phyloP scores from a whole-genome alignment of 441 rosid genomes.

The Gossypium lobatum region DNA sequence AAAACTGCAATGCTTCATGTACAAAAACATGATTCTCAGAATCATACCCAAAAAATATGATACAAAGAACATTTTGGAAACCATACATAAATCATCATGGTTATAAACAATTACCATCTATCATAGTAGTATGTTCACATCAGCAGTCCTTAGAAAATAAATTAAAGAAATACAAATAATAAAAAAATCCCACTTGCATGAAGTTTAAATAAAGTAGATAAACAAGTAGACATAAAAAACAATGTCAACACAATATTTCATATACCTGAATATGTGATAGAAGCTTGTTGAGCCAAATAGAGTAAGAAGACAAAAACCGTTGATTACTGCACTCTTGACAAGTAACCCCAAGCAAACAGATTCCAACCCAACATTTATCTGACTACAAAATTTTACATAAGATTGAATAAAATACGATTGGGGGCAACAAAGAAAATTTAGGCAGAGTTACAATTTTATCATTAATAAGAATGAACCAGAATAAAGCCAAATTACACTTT shows the following conservation, averaged over 20 bases:
- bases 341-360: slow-evolving; percentile 72
- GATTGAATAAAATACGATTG: background rate
- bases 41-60: background rate
- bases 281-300: slow-evolving; percentile 61
- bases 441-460: background rate
- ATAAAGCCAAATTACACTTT: background rate
- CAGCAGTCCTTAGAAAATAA: background rate
- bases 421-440: background rate
- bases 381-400: slow-evolving; percentile 37
- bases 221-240: background rate
- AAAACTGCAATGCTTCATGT: background rate
- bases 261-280: slow-evolving; percentile 27
- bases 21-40: background rate
- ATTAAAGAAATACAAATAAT: background rate
- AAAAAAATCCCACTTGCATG: background rate
- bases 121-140: background rate
- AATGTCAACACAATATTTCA: background rate
- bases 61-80: background rate
- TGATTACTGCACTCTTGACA: slow-evolving; percentile 64
- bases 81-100: too few relatives aligned
- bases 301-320: slow-evolving; percentile 55
- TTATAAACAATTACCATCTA: background rate
- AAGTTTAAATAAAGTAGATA: background rate
- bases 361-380: slow-evolving; percentile 82
- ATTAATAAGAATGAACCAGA: background rate